Evolutionary conservation across 2,329 filamentous ascomycete species (phyloP), one percentile per base, ranked within the genome.

Genomic region (Arthrobotrys sinensis): DNA sequence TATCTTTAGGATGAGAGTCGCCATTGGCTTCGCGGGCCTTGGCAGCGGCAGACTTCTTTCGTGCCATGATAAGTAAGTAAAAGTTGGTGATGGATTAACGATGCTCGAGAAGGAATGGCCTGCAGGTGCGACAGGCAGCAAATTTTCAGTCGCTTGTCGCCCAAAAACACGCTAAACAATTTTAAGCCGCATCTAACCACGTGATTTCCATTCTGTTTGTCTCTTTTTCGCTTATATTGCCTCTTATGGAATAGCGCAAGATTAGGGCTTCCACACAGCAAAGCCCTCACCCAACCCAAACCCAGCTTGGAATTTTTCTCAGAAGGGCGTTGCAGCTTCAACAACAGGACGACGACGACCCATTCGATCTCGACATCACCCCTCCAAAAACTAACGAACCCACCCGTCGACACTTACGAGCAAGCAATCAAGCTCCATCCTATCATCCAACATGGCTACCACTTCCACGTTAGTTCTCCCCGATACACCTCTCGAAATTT

Each of bases 201-300:
- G 52, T 72, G 75, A 68, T 34, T 3, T 14, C 0, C 36, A 46
- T 34, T 1, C 0, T 32, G 75, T 78, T 78, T 64, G 75, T 55
- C 75, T 19, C 4, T 12, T 2, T 6, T 2, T 77, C 75, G 75
- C 52, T 68, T 72, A 78, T 8, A 48, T 43, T 48, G 0, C 66
- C 24, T 12, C n/a, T 38, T 38, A 0, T 1, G 53, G 60, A 12
- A 60, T 78, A 48, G 67, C 21, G 8, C 34, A 3, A 34, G 50
- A 67, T 78, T 78, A 78, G 75, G 75, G 75, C 75, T 78, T 78
- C 67, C 19, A 48, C 28, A 45, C 7, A 28, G 34, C 52, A 36
- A 78, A 78, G 62, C 75, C 75, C 75, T 78, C 75, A 72, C 66
- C 50, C 46, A 60, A 76, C n/a, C n/a, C 55, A 24, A 70, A 57